These are phyloP conservation scores for Penicillium pulvis DNA, from an alignment of 495 filamentous ascomycete genomes.

Conservation along the genomic window DNA sequence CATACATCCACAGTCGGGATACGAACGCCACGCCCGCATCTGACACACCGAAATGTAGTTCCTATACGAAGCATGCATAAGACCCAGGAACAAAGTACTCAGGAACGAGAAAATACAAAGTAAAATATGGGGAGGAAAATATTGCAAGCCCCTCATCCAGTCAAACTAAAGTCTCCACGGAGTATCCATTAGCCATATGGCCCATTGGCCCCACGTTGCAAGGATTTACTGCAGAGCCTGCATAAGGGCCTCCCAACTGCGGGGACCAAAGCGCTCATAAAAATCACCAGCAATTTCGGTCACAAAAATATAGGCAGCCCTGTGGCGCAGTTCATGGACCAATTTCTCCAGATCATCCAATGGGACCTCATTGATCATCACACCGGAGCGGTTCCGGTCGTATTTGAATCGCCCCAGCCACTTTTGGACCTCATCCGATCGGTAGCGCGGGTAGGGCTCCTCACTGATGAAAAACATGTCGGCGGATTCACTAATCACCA, in stretches of 20 bases:
- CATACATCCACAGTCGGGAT: not conserved
- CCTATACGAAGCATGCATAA: slow-evolving; percentile 1
- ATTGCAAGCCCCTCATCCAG: not conserved
- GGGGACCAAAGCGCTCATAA: slow-evolving; percentile 10
- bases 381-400: not conserved
- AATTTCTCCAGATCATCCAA: not conserved
- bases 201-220: not conserved
- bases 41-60: not conserved
- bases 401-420: slow-evolving; percentile 3
- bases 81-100: not conserved
- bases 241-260: slow-evolving; percentile 3
- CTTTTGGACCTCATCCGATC: slow-evolving; percentile 5
- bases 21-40: slow-evolving; percentile 4
- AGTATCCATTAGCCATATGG: not conserved
- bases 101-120: not conserved
- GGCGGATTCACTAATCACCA: not conserved
- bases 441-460: slow-evolving; percentile 8
- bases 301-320: slow-evolving; percentile 2
- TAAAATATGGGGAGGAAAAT: not conserved
- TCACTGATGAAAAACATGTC: slow-evolving; percentile 10
- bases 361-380: slow-evolving; percentile 7
- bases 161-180: not conserved
- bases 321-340: slow-evolving; percentile 5
- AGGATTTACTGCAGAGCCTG: slow-evolving; percentile 2
- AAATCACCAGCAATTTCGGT: slow-evolving; percentile 7